Conservation (phyloP, 73 alveolate species). For the Symbiodinium pilosum region DNA sequence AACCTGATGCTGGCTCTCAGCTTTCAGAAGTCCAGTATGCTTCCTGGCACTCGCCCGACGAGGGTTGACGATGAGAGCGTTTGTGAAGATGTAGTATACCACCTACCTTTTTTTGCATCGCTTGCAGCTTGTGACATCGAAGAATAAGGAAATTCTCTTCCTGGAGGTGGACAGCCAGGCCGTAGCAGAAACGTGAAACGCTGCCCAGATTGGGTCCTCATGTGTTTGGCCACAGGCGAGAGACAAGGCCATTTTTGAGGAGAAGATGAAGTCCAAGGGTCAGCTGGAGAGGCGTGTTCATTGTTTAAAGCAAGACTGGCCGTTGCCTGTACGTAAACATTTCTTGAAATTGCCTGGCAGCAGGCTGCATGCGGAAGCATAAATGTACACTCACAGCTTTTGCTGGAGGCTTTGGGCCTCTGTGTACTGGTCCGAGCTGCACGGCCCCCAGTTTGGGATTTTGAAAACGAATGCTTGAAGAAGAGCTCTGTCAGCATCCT, state of each 20-base stretch:
- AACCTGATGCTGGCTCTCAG: too few species aligned
- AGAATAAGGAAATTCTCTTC: conserved; percentile 45
- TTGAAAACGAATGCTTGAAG: neutral
- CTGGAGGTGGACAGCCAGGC: conserved; percentile 71
- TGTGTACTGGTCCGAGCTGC: conserved; percentile 76
- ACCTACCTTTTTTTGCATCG: neutral
- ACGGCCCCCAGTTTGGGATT: neutral
- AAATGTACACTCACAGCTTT: neutral
- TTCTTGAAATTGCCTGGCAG: neutral
- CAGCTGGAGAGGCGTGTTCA: conserved; percentile 32
- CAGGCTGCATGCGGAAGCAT: neutral
- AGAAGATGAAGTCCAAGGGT: conserved; percentile 64
- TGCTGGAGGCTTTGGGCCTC: conserved; percentile 90
- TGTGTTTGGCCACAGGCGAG: conserved; percentile 13
- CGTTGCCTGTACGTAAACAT: neutral
- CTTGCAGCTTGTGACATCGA: neutral
- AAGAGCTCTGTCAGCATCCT: neutral
- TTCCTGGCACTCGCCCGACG: too few species aligned
- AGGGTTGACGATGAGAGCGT: too few species aligned
- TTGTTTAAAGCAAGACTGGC: neutral
- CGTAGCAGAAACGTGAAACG: neutral
- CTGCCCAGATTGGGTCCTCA: neutral
- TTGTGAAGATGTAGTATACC: too few species aligned
- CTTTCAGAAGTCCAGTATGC: too few species aligned
- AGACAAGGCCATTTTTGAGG: conserved; percentile 80